phyloP scores from a whole-genome alignment of 176 grass and related monocot species.

The Oryza brachyantha region DNA sequence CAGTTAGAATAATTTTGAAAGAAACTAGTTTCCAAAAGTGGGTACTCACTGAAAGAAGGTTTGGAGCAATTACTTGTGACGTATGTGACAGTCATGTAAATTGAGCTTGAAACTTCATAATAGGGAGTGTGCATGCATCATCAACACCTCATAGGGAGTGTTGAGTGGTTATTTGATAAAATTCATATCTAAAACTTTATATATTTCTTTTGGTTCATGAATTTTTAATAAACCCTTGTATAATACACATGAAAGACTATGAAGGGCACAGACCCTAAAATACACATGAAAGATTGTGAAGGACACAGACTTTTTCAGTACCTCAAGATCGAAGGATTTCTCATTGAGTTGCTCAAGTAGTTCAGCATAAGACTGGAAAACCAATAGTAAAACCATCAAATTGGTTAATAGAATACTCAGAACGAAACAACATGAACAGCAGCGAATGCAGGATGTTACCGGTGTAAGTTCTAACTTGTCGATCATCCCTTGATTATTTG shows the following conservation, averaged over 20 bases:
- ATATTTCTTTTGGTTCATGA: neutral
- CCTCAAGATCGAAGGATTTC: conserved; percentile 97
- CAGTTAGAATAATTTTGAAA: neutral
- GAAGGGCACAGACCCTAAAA: conserved; percentile 14
- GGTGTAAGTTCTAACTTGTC: conserved; percentile 62
- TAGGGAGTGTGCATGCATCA: neutral
- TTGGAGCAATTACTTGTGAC: neutral
- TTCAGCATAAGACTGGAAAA: conserved; percentile 80
- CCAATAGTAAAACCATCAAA: conserved; percentile 30
- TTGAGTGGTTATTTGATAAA: conserved; percentile 5
- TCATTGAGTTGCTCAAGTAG: conserved; percentile 90
- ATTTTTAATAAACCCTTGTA: neutral
- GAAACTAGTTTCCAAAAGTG: neutral
- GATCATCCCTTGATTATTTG: conserved; percentile 57
- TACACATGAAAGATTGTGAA: conserved; percentile 16
- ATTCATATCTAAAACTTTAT: neutral
- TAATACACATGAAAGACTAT: conserved; percentile 14
- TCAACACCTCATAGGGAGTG: neutral
- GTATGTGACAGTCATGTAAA: neutral
- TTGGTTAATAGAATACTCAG: conserved; percentile 23
- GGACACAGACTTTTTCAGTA: conserved; percentile 40
- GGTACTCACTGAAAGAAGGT: neutral
- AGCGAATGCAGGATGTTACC: conserved; percentile 50
- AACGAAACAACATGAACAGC: conserved; percentile 9
- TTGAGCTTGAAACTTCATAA: neutral